phyloP scores from a whole-genome alignment of 139 green algal species.

The Bryopsis sp. region DNA sequence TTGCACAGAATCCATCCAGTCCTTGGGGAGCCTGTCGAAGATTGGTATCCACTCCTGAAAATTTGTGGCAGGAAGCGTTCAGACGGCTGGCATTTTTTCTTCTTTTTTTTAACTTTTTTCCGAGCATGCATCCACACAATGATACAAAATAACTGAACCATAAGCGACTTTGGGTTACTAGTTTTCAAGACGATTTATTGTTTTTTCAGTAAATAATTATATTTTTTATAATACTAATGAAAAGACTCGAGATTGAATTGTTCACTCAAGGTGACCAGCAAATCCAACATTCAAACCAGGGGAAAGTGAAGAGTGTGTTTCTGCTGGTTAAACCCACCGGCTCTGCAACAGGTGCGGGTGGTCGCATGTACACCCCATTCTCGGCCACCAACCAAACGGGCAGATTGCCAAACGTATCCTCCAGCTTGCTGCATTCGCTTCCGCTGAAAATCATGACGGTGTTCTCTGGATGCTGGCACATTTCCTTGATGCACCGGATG shows the following conservation, averaged over 20 bases:
- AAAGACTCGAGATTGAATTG: too few relatives aligned
- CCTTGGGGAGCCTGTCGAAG: conserved; percentile 63
- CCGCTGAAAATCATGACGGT: conserved; percentile 81
- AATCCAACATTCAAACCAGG: not conserved
- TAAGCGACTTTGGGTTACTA: too few relatives aligned
- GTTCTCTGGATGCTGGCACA: conserved; percentile 46
- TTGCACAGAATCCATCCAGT: conserved; percentile 93
- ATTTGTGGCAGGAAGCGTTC: too few relatives aligned
- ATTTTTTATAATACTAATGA: too few relatives aligned
- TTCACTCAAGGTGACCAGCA: too few relatives aligned
- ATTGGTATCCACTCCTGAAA: conserved; percentile 59
- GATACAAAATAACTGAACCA: too few relatives aligned
- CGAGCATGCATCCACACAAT: too few relatives aligned
- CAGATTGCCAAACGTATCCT: conserved; percentile 72
- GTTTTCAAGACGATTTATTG: too few relatives aligned
- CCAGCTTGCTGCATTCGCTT: conserved; percentile 48
- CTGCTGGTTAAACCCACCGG: not conserved
- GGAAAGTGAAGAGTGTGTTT: not conserved
- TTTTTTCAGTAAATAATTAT: too few relatives aligned
- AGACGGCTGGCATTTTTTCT: too few relatives aligned
- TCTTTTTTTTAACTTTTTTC: too few relatives aligned
- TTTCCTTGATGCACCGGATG: conserved; percentile 35
- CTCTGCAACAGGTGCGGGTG: conserved; percentile 25
- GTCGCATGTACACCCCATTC: conserved; percentile 88
- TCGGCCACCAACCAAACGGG: conserved; percentile 90